Conservation (phyloP, 140 eudicot species). For the Bidens hawaiensis region DNA sequence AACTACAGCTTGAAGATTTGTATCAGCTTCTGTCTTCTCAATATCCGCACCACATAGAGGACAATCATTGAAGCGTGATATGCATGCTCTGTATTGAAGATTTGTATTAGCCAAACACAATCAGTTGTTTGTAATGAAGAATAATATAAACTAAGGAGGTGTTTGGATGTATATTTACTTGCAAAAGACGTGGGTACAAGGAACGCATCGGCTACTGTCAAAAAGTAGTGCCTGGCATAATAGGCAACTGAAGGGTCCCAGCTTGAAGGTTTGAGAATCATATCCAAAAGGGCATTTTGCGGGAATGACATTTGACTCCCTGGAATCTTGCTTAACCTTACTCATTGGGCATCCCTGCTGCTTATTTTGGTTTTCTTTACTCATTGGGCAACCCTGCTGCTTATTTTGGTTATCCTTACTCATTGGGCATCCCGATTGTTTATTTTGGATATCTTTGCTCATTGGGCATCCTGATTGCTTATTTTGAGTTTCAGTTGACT, state of each 20-base stretch:
- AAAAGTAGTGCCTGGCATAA: conserved; percentile 93
- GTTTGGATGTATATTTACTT: conserved; percentile 47
- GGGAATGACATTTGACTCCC: conserved; percentile 38
- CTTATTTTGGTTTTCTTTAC: conserved; percentile 28
- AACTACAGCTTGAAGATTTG: conserved; percentile 75
- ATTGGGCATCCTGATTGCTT: conserved; percentile 26
- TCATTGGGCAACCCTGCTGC: conserved; percentile 32
- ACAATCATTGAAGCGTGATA: conserved; percentile 82
- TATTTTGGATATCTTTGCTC: conserved; percentile 27
- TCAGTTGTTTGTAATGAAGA: not conserved
- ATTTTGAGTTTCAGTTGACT: conserved; percentile 41
- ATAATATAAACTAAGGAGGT: not conserved
- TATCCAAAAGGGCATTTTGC: conserved; percentile 93
- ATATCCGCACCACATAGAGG: conserved; percentile 98
- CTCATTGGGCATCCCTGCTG: conserved; percentile 27
- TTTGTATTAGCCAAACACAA: conserved; percentile 7
- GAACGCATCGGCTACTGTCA: conserved; percentile 76
- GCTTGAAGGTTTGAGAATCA: conserved; percentile 79
- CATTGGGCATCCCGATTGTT: conserved; percentile 34
- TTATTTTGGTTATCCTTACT: conserved; percentile 24
- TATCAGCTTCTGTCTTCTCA: conserved; percentile 76
- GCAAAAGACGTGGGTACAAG: conserved; percentile 92
- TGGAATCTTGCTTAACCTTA: conserved; percentile 37
- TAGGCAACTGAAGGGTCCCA: conserved; percentile 93
- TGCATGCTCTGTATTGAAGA: conserved; percentile 57